phyloP scores from a whole-genome alignment of 371 early-diverging fungal genomes.

The Chytridium lagenaria region DNA sequence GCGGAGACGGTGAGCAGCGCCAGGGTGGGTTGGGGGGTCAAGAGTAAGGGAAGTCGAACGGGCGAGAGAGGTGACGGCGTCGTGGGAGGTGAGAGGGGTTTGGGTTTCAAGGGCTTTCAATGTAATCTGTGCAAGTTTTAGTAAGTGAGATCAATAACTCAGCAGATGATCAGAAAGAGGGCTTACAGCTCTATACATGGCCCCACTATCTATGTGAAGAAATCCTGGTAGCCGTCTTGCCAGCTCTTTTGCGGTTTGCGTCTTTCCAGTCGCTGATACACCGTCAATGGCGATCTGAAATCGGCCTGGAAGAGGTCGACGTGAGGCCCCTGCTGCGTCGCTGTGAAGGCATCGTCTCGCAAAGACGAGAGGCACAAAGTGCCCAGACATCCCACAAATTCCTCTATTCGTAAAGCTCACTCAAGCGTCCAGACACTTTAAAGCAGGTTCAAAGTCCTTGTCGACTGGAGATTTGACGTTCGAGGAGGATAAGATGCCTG shows the following conservation, averaged over 20 bases:
- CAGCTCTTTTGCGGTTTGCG: conserved; percentile 16
- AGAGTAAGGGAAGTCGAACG: not conserved
- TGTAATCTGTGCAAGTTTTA: not conserved
- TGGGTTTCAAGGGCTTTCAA: conserved; percentile 5
- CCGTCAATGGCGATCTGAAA: conserved; percentile 26
- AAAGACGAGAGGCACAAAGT: too few relatives aligned
- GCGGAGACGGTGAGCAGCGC: not conserved
- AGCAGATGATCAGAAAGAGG: not conserved
- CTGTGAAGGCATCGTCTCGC: not conserved
- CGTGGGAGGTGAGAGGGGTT: too few relatives aligned
- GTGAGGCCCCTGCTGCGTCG: not conserved
- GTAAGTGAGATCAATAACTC: not conserved
- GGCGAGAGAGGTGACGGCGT: not conserved
- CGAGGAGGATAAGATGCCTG: too few relatives aligned
- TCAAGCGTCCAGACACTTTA: too few relatives aligned
- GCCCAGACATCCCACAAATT: too few relatives aligned
- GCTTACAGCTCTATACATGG: conserved; percentile 31
- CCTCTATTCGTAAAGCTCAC: too few relatives aligned
- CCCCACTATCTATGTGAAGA: conserved; percentile 24
- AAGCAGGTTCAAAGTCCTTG: too few relatives aligned
- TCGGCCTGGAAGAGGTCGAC: not conserved
- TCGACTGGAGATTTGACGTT: too few relatives aligned
- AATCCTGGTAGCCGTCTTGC: conserved; percentile 18
- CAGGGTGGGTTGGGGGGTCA: not conserved
- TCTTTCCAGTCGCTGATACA: conserved; percentile 28